Base-by-base conservation (phyloP, 345 rosid genomes). In the Viola odorata region DNA sequence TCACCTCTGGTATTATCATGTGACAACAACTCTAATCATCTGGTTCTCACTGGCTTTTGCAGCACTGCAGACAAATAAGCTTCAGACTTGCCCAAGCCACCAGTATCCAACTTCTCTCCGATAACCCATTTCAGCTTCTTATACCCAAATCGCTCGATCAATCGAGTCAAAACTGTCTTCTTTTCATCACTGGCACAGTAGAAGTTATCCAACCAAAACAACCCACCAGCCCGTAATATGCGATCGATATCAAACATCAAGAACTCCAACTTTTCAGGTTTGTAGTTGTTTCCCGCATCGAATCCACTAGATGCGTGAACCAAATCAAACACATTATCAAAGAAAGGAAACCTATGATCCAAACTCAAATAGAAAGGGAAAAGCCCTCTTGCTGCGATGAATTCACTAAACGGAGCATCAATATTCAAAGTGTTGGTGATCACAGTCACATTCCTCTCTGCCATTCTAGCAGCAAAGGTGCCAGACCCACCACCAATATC, bases 91-190 rank as follows among this genome's bases (percentile, higher is more conserved):
- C 82, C 80, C 0, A 75, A 61, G 6, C 75, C 80, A 51, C 76
- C 72, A 15, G 75, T 58, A 72, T 85, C 91, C 13, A 51, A 51
- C 69, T 90, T 90, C 81, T 90, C 97, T 16, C 99, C 96, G 11
- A 85, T 79, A 17, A 85, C 96, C 96, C 97, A 94, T 73, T 90
- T 94, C 63, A 94, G 78, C 81, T 94, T 94, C 79, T 85, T 94
- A 68, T 94, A 90, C 47, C 95, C 91, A 41, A 94, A 86, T 58
- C 75, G 82, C 84, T 94, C 99, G 0, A 90, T 82, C 76, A 94
- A 62, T 54, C 83, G 83, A 11, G 96, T 94, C 73, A 94, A 69
- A 13, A 68, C 73, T 61, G 69, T 78, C 81, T 84, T 94, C 84
- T 85, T 88, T 62, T 77, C 86, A 5, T 88, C 95, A 12, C 62